Evolutionary conservation across 2,329 filamentous ascomycete species (phyloP).

Genomic region (Colletotrichum horii): DNA sequence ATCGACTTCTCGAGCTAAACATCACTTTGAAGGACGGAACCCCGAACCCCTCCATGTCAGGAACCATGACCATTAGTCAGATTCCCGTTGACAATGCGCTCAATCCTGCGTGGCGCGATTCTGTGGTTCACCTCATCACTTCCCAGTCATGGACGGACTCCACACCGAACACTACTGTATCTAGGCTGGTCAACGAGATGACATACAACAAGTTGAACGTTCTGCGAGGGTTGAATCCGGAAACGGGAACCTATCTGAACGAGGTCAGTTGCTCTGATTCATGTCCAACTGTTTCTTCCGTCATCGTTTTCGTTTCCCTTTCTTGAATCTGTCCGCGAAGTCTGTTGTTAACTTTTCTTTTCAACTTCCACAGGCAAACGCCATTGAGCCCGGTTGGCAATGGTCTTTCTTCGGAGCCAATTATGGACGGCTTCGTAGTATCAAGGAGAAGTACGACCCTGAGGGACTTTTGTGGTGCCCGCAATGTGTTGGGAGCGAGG

Average conservation of each 20-base stretch:
- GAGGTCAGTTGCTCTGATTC: neutral
- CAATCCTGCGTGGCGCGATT: neutral
- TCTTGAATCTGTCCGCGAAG: neutral
- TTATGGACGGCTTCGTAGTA: slow-evolving; percentile 27
- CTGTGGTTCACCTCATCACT: neutral
- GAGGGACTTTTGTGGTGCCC: neutral
- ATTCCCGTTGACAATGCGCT: neutral
- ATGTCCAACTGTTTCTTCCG: neutral
- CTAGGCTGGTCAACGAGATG: neutral
- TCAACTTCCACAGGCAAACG: neutral
- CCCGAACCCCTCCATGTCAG: neutral
- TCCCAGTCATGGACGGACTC: neutral
- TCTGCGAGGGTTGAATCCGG: neutral
- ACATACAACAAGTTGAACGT: neutral
- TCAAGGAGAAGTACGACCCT: slow-evolving; percentile 36
- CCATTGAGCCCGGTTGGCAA: slow-evolving; percentile 24
- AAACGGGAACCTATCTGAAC: neutral
- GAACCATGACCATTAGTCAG: neutral
- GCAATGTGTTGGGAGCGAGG: neutral
- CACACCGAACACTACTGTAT: neutral
- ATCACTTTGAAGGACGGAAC: neutral
- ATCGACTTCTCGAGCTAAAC: neutral
- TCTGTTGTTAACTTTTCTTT: neutral
- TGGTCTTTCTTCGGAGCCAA: slow-evolving; percentile 32
- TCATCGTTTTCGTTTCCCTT: neutral